Conservation (phyloP, 305 asterid species). For the Fraxinus platypoda region DNA sequence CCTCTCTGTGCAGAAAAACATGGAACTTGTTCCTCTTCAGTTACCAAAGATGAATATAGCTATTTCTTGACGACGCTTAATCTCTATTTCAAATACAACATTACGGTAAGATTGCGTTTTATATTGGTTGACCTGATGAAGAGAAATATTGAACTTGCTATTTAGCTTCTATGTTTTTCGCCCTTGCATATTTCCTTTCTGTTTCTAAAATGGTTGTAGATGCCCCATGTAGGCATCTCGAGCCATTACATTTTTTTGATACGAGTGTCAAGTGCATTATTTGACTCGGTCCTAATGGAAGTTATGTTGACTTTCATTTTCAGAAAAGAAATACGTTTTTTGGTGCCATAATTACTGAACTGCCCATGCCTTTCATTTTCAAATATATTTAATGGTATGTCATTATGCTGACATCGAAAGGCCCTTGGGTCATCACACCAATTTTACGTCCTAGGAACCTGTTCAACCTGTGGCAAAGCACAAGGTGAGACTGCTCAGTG, state of each 20-base stretch:
- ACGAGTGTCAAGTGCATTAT: background rate
- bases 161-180: background rate
- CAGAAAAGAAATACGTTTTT: background rate
- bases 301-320: background rate
- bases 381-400: background rate
- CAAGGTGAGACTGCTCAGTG: background rate
- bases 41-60: slow-evolving; percentile 65
- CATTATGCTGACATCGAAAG: background rate
- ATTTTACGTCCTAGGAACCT: background rate
- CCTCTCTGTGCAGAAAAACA: slow-evolving; percentile 67
- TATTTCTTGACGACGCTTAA: slow-evolving; percentile 74
- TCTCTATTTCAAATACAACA: slow-evolving; percentile 70
- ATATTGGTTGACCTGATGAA: background rate
- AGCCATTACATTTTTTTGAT: slow-evolving; percentile 13
- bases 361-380: background rate
- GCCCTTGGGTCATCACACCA: background rate
- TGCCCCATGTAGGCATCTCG: slow-evolving; percentile 14
- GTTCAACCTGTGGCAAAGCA: background rate
- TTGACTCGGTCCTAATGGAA: background rate
- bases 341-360: background rate
- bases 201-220: slow-evolving; percentile 4
- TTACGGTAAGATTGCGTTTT: slow-evolving; percentile 62
- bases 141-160: background rate
- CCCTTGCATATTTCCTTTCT: background rate
- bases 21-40: slow-evolving; percentile 80